Base-by-base conservation (phyloP, 306 rosid species). In the Dryas alaskensis region DNA sequence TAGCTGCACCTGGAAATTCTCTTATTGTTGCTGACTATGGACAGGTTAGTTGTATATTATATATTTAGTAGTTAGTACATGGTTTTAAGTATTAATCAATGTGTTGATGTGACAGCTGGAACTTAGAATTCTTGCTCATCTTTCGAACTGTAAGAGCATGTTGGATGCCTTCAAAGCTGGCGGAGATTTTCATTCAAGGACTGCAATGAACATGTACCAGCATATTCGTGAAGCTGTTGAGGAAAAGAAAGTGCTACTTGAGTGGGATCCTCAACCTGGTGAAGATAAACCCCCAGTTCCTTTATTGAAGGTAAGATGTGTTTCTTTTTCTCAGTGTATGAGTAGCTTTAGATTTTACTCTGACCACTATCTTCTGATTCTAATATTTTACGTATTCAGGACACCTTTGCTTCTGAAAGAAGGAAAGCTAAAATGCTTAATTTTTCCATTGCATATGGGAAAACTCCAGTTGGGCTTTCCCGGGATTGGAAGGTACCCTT, bases 121-220 rank as follows among this genome's bases (percentile, higher is more conserved):
- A 83, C 98, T 93, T 74, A 80, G 98, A 86, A 93, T 93, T 89
- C 90, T 93, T 59, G 98, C 97, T 67, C 98, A 93, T 86, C 97
- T 93, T 76, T 88, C 98, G 67, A 80, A 84, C 74, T 93, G 98
- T 80, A 86, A 85, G 88, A 93, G 98, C 89, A 93, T 93, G 98
- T 80, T 89, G 85, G 96, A 88, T 48, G 98, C 97, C 66, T 93
- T 93, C 77, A 77, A 83, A 89, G 97, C 96, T 62, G 98, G 98
- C 58, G 97, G 98, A 73, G 98, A 93, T 88, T 93, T 93, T 83
- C 98, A 93, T 87, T 93, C 98, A 19, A 89, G 98, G 80, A 93
- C 98, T 7, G 98, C 98, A 55, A 85, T 93, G 98, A 93, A 91
- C 81, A 93, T 93, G 98, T 93, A 93, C 69, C 94, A 96, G 22